Evolutionary conservation across 192 early-diverging fungal genomes (phyloP).

Genomic region (Globomyces pollinis-pini): DNA sequence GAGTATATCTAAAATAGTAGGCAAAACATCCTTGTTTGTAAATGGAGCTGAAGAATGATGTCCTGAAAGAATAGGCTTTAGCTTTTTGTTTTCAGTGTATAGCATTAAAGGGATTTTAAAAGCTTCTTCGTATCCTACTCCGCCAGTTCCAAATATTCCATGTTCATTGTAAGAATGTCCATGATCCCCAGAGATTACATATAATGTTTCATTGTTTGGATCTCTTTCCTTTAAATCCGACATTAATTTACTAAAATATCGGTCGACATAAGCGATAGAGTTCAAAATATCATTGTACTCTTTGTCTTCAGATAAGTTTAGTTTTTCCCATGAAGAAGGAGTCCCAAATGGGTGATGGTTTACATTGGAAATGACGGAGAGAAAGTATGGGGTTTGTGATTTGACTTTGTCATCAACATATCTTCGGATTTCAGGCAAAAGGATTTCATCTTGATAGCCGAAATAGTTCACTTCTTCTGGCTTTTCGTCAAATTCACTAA

Average conservation of each 20-base stretch:
- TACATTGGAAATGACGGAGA: neutral
- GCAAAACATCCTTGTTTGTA: neutral
- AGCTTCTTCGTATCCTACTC: neutral
- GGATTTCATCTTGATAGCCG: neutral
- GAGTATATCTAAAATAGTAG: neutral
- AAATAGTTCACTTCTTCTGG: neutral
- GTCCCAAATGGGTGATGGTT: neutral
- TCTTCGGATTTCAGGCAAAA: neutral
- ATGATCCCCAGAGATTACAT: neutral
- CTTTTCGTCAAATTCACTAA: neutral
- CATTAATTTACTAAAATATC: neutral
- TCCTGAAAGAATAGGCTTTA: neutral
- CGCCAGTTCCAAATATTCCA: neutral
- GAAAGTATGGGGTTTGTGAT: neutral
- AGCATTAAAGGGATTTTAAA: neutral
- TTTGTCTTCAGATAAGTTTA: neutral
- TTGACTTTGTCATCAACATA: neutral
- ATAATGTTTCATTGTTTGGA: neutral
- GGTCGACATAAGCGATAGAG: neutral
- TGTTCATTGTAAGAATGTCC: neutral
- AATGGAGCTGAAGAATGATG: neutral
- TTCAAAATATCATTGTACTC: neutral
- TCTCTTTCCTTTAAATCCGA: neutral
- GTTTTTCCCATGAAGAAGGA: neutral
- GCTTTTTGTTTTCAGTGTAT: neutral